Percentiles rank a stretch among this genome's conserved stretches.
Conservation (phyloP, 257 asterid species). For the Nicotiana knightiana region DNA sequence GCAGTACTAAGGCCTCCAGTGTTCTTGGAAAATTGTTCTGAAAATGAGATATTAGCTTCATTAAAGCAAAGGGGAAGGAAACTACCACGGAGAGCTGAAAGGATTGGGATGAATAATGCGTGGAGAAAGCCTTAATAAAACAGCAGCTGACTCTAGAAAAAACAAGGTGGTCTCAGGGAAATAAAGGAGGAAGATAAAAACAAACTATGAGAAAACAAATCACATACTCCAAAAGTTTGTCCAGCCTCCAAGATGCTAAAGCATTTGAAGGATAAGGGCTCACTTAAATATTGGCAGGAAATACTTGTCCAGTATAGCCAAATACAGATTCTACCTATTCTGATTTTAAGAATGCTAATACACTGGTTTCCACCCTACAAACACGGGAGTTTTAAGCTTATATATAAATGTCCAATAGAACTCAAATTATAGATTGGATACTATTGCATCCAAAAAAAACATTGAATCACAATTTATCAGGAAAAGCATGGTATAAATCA, state of each 20-base stretch:
- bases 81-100: neutral
- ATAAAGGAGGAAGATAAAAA: conserved; percentile 44
- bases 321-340: neutral
- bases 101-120: neutral
- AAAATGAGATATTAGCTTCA: conserved; percentile 22
- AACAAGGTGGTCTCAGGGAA: conserved; percentile 52
- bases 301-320: conserved; percentile 7
- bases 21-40: conserved; percentile 94
- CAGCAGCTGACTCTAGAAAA: conserved; percentile 27
- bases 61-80: conserved; percentile 14
- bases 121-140: conserved; percentile 3
- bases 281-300: neutral
- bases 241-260: conserved; percentile 38
- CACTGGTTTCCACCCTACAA: neutral
- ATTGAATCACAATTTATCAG: conserved; percentile 1
- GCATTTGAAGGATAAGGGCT: conserved; percentile 11
- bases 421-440: neutral
- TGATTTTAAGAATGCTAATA: neutral
- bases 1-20: conserved; percentile 76
- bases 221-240: conserved; percentile 32
- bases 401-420: neutral
- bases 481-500: neutral
- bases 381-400: neutral
- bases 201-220: conserved; percentile 54
- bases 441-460: neutral